Percentiles rank a stretch among this genome's conserved stretches.
Evolutionary conservation across 2,329 filamentous ascomycete genomes (phyloP).

Genomic region (Nigrospora oryzae): DNA sequence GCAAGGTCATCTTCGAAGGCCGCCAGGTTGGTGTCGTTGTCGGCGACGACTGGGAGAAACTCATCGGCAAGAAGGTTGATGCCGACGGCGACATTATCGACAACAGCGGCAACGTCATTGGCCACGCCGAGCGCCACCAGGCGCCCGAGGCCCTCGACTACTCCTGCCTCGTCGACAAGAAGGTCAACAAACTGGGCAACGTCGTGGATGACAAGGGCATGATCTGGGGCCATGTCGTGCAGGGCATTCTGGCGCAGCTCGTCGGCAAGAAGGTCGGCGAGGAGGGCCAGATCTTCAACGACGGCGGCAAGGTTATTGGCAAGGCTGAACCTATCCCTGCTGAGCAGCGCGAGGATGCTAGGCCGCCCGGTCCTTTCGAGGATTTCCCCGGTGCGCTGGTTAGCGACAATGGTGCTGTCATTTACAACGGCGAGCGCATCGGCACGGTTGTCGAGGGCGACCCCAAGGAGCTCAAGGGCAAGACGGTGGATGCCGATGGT

Average conservation of each 20-base stretch:
- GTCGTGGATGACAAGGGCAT: slow-evolving; percentile 44
- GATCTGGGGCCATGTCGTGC: slow-evolving; percentile 51
- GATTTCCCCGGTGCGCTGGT: slow-evolving; percentile 47
- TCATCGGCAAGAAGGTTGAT: slow-evolving; percentile 26
- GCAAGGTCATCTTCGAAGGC: slow-evolving; percentile 26
- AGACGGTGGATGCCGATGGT: slow-evolving; percentile 59
- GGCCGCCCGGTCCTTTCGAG: slow-evolving; percentile 45
- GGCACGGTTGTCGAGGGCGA: slow-evolving; percentile 59
- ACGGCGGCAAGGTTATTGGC: slow-evolving; percentile 59
- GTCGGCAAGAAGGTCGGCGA: slow-evolving; percentile 56
- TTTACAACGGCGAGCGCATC: slow-evolving; percentile 42
- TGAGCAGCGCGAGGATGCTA: slow-evolving; percentile 38
- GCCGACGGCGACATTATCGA: slow-evolving; percentile 27
- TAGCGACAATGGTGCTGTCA: slow-evolving; percentile 43
- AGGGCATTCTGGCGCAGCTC: slow-evolving; percentile 56
- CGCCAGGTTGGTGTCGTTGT: slow-evolving; percentile 26
- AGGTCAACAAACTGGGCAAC: slow-evolving; percentile 52
- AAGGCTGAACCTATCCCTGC: slow-evolving; percentile 56
- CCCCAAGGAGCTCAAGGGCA: slow-evolving; percentile 53
- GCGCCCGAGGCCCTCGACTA: slow-evolving; percentile 31
- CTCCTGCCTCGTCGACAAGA: slow-evolving; percentile 41
- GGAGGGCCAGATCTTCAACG: slow-evolving; percentile 63
- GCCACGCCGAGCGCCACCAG: slow-evolving; percentile 23
- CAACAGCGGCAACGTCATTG: slow-evolving; percentile 24
- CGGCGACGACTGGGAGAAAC: slow-evolving; percentile 25